Percentiles rank a stretch among this genome's conserved stretches.
Conservation (phyloP, 176 grass and related monocot genomes). For the Poa annua region DNA sequence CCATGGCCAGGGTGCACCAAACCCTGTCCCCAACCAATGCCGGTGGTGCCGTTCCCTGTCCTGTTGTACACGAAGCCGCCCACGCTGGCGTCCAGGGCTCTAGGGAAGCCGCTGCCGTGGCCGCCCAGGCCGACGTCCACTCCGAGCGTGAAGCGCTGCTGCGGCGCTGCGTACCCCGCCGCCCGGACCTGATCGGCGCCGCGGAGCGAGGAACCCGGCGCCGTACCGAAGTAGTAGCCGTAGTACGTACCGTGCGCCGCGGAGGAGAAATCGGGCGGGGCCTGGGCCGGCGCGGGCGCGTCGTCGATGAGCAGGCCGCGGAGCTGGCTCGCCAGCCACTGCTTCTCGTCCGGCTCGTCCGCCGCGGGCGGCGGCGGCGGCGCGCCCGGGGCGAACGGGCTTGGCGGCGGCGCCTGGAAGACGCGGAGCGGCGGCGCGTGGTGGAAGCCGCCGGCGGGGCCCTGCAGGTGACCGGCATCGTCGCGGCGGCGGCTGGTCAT, state of each 20-base stretch:
- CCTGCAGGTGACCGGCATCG: conserved; percentile 28
- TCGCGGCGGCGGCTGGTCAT: conserved; percentile 41
- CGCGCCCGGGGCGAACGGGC: conserved; percentile 36
- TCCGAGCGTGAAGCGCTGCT: conserved; percentile 15
- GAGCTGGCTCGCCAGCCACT: conserved; percentile 40
- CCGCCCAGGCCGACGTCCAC: conserved; percentile 38
- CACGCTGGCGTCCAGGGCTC: conserved; percentile 17
- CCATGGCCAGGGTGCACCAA: conserved; percentile 46
- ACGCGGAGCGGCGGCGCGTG: conserved; percentile 8
- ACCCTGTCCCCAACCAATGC: conserved; percentile 39
- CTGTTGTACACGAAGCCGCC: conserved; percentile 46
- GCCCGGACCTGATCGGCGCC: conserved; percentile 43
- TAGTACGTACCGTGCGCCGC: conserved; percentile 11
- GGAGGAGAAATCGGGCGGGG: conserved; percentile 3
- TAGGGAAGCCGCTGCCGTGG: conserved; percentile 12
- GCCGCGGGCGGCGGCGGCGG: not conserved
- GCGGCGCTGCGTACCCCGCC: conserved; percentile 15
- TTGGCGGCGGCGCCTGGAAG: conserved; percentile 28
- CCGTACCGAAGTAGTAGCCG: conserved; percentile 31
- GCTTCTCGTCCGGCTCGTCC: conserved; percentile 33
- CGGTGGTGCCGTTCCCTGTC: conserved; percentile 15
- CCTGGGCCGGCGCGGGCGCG: conserved; percentile 18
- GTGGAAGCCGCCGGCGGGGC: not conserved
- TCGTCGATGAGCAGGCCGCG: conserved; percentile 35
- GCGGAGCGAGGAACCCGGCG: conserved; percentile 36